Base-by-base conservation (phyloP, 441 rosid genomes). In the Euphorbia schlechtendalii region DNA sequence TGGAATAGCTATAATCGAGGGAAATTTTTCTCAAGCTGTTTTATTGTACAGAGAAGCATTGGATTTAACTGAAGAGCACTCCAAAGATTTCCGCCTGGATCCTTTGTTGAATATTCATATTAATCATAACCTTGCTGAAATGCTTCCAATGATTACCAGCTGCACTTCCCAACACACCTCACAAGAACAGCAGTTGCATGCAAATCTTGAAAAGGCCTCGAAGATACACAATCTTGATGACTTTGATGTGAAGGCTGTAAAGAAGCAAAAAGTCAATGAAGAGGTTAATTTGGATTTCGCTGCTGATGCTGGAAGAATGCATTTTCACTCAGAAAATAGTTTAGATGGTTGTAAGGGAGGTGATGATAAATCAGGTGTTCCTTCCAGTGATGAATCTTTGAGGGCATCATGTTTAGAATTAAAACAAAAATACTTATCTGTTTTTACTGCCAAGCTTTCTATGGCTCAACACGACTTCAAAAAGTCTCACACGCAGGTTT, bases 31-130 rank as follows among this genome's bases (percentile, higher is more conserved):
- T 62, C 78, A 86, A 77, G 98, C 96, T 36, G 86, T 77, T 65
- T 74, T 79, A 20, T 69, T 94, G 62, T 94, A 94, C 77, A 82
- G 80, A 73, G 99, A 94, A 83, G 91, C 96, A 67, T 73, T 94
- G 73, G 76, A 73, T 69, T 70, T 87, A 69, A 78, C 88, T 58
- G 77, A 75, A 66, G 93, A 91, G 66, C 85, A 94, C 59, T 76
- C 83, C 6, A 88, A 89, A 72, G 96, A 94, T 80, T 91, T 94
- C 69, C 90, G 92, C 72, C 78, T 91, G 76, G 99, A 94, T 71
- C 94, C 96, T 58, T 76, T 94, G 67, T 77, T 94, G 83, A 86
- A 82, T 76, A 91, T 94, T 81, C 99, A 91, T 76, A 86, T 94
- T 69, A 89, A 81, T 79, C 97, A 94, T 73, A 94, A 94, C 76